These are phyloP conservation scores for Karstenula rhodostoma DNA, from an alignment of 2,329 filamentous ascomycete species.

Conservation along the genomic window DNA sequence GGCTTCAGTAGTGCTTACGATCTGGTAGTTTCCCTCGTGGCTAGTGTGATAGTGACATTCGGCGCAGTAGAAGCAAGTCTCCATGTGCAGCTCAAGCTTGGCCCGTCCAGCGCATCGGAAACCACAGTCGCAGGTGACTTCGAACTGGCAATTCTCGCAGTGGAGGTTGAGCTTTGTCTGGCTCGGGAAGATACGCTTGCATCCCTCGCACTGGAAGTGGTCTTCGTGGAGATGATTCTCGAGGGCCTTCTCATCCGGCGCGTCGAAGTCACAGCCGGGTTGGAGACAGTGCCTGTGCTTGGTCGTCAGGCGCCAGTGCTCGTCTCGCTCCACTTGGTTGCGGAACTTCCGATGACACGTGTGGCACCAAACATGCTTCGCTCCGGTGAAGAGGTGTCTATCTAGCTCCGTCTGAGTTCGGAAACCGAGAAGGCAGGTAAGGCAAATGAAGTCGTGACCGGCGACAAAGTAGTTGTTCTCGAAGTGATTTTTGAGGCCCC, in stretches of 20 bases:
- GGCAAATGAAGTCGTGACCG: slow-evolving; percentile 38
- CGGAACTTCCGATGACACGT: slow-evolving; percentile 38
- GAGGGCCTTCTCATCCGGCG: slow-evolving; percentile 23
- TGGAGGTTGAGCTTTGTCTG: slow-evolving; percentile 39
- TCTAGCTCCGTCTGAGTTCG: slow-evolving; percentile 29
- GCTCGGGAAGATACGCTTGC: slow-evolving; percentile 37
- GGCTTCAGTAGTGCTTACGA: slow-evolving; percentile 27
- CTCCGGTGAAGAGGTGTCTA: slow-evolving; percentile 32
- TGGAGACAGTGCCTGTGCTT: slow-evolving; percentile 45
- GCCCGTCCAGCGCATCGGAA: slow-evolving; percentile 28
- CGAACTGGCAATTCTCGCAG: slow-evolving; percentile 28
- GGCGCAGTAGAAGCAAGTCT: slow-evolving; percentile 33
- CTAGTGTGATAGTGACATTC: slow-evolving; percentile 32
- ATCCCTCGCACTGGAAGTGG: slow-evolving; percentile 44
- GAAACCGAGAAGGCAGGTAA: slow-evolving; percentile 41
- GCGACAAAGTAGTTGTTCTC: slow-evolving; percentile 41
- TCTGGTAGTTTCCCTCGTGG: slow-evolving; percentile 30
- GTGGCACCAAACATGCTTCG: slow-evolving; percentile 41
- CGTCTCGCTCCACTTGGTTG: slow-evolving; percentile 42
- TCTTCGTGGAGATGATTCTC: slow-evolving; percentile 36
- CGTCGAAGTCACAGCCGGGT: slow-evolving; percentile 44
- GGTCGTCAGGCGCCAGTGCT: slow-evolving; percentile 40
- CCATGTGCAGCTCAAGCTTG: slow-evolving; percentile 30
- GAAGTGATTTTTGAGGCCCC: slow-evolving; percentile 44
- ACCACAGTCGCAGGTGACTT: slow-evolving; percentile 31